Conservation (phyloP, 2,329 filamentous ascomycete species). For the Penicillium sp. region DNA sequence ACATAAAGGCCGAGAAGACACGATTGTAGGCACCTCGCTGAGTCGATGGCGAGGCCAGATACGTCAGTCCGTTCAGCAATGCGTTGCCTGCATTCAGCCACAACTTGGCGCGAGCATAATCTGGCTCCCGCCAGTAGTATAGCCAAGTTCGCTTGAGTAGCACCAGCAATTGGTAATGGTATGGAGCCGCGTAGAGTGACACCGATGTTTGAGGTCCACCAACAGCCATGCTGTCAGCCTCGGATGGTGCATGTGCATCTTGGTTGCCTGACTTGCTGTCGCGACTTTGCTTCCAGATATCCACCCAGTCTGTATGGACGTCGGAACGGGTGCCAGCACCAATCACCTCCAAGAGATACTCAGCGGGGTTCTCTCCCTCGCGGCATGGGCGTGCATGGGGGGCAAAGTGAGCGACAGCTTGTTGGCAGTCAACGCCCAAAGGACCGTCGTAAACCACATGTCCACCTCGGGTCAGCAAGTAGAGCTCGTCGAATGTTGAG, state of each 20-base stretch:
- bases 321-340: not conserved
- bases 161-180: slow-evolving; percentile 63
- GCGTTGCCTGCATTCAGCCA: slow-evolving; percentile 8
- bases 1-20: no score
- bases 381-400: not conserved
- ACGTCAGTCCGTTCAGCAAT: slow-evolving; percentile 15
- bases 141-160: slow-evolving; percentile 39
- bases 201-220: not conserved
- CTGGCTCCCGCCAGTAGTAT: slow-evolving; percentile 19
- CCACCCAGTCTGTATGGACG: not conserved
- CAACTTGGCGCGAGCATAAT: slow-evolving; percentile 3
- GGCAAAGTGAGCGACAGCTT: not conserved
- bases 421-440: slow-evolving; percentile 47
- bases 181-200: slow-evolving; percentile 24
- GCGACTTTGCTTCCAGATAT: not conserved
- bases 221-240: not conserved
- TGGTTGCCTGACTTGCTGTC: not conserved
- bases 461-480: slow-evolving; percentile 54
- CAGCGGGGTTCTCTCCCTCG: no score
- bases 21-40: no score
- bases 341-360: not conserved
- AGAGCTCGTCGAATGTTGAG: slow-evolving; percentile 54
- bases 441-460: slow-evolving; percentile 54
- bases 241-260: not conserved
- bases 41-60: not conserved